Evolutionary conservation across 805 yeast genomes (phyloP).

Genomic region (Torulaspora indica): DNA sequence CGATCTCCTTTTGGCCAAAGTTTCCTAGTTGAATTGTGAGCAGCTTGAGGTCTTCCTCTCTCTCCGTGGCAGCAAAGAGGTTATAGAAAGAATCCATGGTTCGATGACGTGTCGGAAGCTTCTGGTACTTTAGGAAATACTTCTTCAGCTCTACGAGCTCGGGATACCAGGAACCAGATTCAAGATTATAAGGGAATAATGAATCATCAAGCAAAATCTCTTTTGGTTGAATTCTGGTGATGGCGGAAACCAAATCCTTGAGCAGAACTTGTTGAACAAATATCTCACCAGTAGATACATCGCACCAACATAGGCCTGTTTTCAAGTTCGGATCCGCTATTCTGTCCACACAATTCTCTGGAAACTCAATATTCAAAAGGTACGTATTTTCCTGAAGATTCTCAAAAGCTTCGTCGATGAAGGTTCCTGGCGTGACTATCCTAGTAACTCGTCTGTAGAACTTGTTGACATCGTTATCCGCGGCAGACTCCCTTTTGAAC

Average conservation of each 20-base stretch:
- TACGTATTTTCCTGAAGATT: conserved; percentile 69
- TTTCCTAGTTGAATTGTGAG: conserved; percentile 26
- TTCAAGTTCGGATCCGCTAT: conserved; percentile 37
- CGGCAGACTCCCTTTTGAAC: conserved; percentile 30
- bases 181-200: conserved; percentile 38
- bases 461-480: conserved; percentile 36
- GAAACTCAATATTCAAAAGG: conserved; percentile 60
- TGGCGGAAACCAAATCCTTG: conserved; percentile 59
- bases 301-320: conserved; percentile 84
- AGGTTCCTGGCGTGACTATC: conserved; percentile 87
- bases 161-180: conserved; percentile 50
- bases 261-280: conserved; percentile 61
- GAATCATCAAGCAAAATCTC: conserved; percentile 63
- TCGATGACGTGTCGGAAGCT: conserved; percentile 40
- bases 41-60: conserved; percentile 24
- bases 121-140: conserved; percentile 53
- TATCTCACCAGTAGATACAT: conserved; percentile 76
- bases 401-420: conserved; percentile 79
- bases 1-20: conserved; percentile 46
- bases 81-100: conserved; percentile 37
- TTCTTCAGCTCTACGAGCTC: conserved; percentile 55
- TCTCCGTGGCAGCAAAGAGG: conserved; percentile 35
- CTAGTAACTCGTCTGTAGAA: conserved; percentile 70
- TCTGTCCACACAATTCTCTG: conserved; percentile 42
- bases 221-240: conserved; percentile 73